Conservation (phyloP, 306 rosid species). For the Clitoria ternatea region DNA sequence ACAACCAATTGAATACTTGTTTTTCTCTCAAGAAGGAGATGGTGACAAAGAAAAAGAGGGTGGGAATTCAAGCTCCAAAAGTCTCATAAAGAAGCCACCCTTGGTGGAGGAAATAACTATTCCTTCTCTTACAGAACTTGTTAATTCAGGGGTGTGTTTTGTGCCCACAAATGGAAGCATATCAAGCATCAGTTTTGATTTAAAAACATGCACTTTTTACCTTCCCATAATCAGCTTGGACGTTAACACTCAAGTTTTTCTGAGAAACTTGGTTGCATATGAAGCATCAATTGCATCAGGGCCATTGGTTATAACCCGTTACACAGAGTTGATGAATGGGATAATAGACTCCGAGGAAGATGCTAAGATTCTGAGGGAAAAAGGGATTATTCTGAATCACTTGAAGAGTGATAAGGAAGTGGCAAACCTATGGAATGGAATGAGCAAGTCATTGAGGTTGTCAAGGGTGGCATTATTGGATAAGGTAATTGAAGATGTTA, state of each 20-base stretch:
- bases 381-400: constrained; percentile 53
- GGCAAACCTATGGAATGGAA: constrained; percentile 61
- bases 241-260: constrained; percentile 45
- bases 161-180: constrained; percentile 38
- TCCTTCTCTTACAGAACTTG: constrained; percentile 55
- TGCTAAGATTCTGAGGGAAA: constrained; percentile 45
- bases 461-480: constrained; percentile 63
- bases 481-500: constrained; percentile 66
- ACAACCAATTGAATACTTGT: not conserved
- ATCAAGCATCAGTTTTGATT: constrained; percentile 46
- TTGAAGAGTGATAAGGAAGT: constrained; percentile 67
- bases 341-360: constrained; percentile 66
- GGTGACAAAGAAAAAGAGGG: not conserved
- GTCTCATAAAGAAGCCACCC: constrained; percentile 40
- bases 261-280: constrained; percentile 67
- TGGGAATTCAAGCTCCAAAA: constrained; percentile 18
- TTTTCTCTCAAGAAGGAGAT: not conserved
- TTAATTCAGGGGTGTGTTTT: constrained; percentile 44
- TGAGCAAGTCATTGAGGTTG: constrained; percentile 61
- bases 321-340: constrained; percentile 67
- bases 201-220: constrained; percentile 35
- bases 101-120: constrained; percentile 61
- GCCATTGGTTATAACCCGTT: constrained; percentile 57
- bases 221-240: constrained; percentile 58
- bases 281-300: constrained; percentile 63